phyloP scores from a whole-genome alignment of 2,329 filamentous ascomycete species.

The Hypomyces rosellus region DNA sequence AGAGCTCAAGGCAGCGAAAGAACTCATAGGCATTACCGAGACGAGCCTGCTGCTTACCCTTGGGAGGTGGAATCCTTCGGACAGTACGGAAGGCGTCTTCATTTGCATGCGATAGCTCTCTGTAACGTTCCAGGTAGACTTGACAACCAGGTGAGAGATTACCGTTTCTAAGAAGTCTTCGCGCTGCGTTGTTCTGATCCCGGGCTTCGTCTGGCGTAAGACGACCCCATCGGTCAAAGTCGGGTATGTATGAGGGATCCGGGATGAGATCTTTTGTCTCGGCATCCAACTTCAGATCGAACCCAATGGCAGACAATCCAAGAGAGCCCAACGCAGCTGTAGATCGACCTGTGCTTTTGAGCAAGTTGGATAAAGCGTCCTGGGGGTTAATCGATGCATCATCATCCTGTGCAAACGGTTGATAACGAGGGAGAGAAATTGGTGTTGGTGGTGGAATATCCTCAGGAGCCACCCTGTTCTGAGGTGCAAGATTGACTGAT shows the following conservation, averaged over 20 bases:
- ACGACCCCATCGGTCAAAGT: constrained; percentile 46
- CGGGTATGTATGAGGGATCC: constrained; percentile 45
- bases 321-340: constrained; percentile 28
- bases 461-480: constrained; percentile 34
- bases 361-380: constrained; percentile 40
- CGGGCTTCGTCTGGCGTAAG: constrained; percentile 44
- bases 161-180: constrained; percentile 45
- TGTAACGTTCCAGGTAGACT: constrained; percentile 51
- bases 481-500: constrained; percentile 18
- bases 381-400: constrained; percentile 19
- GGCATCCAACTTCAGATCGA: constrained; percentile 48
- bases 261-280: constrained; percentile 46
- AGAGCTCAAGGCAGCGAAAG: constrained; percentile 54
- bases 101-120: constrained; percentile 51
- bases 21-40: constrained; percentile 61
- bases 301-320: constrained; percentile 52
- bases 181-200: constrained; percentile 42
- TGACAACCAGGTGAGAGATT: constrained; percentile 50
- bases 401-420: constrained; percentile 30
- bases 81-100: constrained; percentile 55
- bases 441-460: constrained; percentile 53
- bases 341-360: constrained; percentile 50
- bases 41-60: constrained; percentile 47
- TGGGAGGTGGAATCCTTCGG: constrained; percentile 48
- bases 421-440: constrained; percentile 43